These are phyloP conservation scores for Fusarium lateritium DNA, from an alignment of 2,329 filamentous ascomycete genomes.

Conservation along the genomic window DNA sequence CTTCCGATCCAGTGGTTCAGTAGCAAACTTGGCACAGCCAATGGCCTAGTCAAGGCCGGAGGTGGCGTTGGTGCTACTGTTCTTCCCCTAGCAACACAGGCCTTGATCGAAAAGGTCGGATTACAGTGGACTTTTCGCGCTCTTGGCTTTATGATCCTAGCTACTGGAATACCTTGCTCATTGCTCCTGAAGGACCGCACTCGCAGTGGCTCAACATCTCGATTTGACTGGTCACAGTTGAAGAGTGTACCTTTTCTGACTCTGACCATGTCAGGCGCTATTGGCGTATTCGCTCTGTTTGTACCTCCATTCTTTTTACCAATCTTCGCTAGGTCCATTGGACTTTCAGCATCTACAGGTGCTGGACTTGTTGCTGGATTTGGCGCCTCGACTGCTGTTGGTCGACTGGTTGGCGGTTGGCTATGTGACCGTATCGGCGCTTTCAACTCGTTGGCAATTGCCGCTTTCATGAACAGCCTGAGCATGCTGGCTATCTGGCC, in stretches of 20 bases:
- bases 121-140: conserved; percentile 10
- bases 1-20: conserved; percentile 15
- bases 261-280: background rate
- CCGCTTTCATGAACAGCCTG: background rate
- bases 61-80: conserved; percentile 13
- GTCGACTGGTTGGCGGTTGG: background rate
- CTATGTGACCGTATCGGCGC: conserved; percentile 16
- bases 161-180: background rate
- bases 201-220: background rate
- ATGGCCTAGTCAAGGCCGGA: conserved; percentile 20
- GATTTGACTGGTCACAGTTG: conserved; percentile 14
- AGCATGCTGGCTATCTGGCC: conserved; percentile 16
- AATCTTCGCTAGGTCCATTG: background rate
- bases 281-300: conserved; percentile 9
- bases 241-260: conserved; percentile 2
- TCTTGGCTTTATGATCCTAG: background rate
- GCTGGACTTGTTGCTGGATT: background rate
- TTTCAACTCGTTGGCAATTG: background rate
- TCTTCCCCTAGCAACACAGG: background rate
- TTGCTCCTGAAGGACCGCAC: conserved; percentile 1
- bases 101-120: background rate
- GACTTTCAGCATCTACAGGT: background rate
- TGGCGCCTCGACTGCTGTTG: background rate
- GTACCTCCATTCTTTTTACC: conserved; percentile 17
- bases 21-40: conserved; percentile 5